These are phyloP conservation scores for Entomortierella beljakovae DNA, from an alignment of 192 early-diverging fungal species.

Conservation along the genomic window DNA sequence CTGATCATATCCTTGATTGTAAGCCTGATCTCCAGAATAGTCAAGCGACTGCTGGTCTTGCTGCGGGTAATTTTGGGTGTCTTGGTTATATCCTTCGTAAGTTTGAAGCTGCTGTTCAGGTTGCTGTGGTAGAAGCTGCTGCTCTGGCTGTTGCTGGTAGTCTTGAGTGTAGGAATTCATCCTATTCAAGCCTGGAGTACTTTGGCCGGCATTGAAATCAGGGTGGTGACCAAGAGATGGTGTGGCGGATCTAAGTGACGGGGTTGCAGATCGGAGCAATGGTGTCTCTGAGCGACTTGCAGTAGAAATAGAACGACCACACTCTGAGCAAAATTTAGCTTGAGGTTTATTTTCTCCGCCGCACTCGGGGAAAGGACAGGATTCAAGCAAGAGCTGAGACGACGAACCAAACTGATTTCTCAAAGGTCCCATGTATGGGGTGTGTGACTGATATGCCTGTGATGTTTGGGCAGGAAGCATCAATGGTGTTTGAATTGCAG, in stretches of 20 bases:
- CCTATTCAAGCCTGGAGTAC: slow-evolving; percentile 34
- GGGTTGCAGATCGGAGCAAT: background rate
- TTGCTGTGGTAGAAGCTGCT: background rate
- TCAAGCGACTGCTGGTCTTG: slow-evolving; percentile 23
- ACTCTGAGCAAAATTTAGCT: slow-evolving; percentile 71
- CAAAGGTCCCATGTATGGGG: slow-evolving; percentile 45
- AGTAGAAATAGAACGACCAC: slow-evolving; percentile 60
- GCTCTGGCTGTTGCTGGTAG: slow-evolving; percentile 15
- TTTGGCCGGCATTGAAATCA: slow-evolving; percentile 25
- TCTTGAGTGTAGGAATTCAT: slow-evolving; percentile 38
- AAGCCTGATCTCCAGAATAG: slow-evolving; percentile 3
- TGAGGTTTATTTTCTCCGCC: slow-evolving; percentile 63
- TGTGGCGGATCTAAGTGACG: slow-evolving; percentile 35
- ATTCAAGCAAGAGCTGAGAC: slow-evolving; percentile 29
- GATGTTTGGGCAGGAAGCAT: slow-evolving; percentile 47
- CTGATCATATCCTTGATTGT: slow-evolving; percentile 6
- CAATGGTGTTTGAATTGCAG: slow-evolving; percentile 48
- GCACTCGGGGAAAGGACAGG: slow-evolving; percentile 63
- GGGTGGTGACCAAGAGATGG: slow-evolving; percentile 39
- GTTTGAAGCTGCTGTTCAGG: background rate
- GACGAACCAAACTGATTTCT: slow-evolving; percentile 29
- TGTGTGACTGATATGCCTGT: slow-evolving; percentile 30
- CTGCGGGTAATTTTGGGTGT: background rate
- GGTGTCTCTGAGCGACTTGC: slow-evolving; percentile 59
- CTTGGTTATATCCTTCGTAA: slow-evolving; percentile 10